Evolutionary conservation across 768 basidiomycete species (phyloP).

Genomic region (Guyanaporus albipodus): DNA sequence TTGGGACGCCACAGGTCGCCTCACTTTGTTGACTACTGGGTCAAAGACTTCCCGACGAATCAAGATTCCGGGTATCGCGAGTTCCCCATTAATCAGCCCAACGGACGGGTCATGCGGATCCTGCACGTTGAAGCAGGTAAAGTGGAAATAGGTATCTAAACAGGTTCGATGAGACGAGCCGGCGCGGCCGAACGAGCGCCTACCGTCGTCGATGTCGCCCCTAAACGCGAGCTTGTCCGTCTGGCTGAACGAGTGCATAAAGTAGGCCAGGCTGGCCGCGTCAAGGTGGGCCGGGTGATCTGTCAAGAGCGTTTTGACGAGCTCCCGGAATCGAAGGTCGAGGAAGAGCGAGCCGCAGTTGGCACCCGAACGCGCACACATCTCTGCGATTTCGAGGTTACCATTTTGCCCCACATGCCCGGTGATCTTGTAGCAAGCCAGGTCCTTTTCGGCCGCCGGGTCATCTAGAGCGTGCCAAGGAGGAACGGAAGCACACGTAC

Average conservation of each 20-base stretch:
- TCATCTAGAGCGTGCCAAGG: conserved; percentile 1
- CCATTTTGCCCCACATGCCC: conserved; percentile 73
- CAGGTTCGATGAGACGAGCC: conserved; percentile 8
- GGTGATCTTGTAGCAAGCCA: conserved; percentile 72
- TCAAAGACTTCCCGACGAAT: conserved; percentile 84
- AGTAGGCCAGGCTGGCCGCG: conserved; percentile 75
- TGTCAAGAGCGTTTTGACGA: conserved; percentile 71
- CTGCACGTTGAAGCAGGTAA: conserved; percentile 86
- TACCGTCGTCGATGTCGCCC: conserved; percentile 75
- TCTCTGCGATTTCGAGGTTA: conserved; percentile 87
- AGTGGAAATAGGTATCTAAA: conserved; percentile 78
- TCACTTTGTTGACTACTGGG: conserved; percentile 78
- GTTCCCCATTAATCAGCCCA: conserved; percentile 77
- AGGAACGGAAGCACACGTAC: conserved; percentile 32
- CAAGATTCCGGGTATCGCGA: conserved; percentile 76
- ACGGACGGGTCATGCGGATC: conserved; percentile 78
- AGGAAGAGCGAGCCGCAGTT: conserved; percentile 87
- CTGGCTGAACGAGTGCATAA: conserved; percentile 87
- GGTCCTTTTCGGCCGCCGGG: conserved; percentile 25
- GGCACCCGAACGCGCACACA: conserved; percentile 82
- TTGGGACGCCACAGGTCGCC: conserved; percentile 16
- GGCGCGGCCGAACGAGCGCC: conserved; percentile 10
- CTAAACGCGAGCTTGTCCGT: conserved; percentile 79
- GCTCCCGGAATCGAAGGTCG: conserved; percentile 79
- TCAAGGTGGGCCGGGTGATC: conserved; percentile 87